Conservation (phyloP, 2,329 filamentous ascomycete genomes). For the Colletotrichum sp. region DNA sequence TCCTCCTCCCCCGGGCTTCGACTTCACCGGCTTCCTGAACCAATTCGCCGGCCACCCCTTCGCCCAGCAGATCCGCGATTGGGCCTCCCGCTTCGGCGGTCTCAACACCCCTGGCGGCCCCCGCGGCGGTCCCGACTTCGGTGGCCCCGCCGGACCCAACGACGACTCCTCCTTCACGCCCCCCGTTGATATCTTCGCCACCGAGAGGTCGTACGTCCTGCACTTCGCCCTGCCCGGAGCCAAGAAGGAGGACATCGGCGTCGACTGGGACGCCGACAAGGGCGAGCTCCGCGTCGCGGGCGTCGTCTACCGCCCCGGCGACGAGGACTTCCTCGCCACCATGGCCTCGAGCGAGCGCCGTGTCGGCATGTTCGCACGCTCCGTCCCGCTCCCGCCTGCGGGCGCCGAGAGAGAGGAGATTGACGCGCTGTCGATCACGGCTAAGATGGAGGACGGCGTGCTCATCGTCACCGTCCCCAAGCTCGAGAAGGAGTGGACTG, state of each 20-base stretch:
- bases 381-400: constrained; percentile 62
- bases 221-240: constrained; percentile 81
- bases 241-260: constrained; percentile 77
- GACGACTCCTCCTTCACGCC: constrained; percentile 58
- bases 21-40: constrained; percentile 41
- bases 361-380: constrained; percentile 77
- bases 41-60: constrained; percentile 46
- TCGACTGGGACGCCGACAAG: constrained; percentile 77
- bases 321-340: constrained; percentile 70
- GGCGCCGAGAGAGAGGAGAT: constrained; percentile 57
- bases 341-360: constrained; percentile 70
- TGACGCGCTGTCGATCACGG: constrained; percentile 70
- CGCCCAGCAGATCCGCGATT: constrained; percentile 45
- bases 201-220: constrained; percentile 66
- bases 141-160: background rate
- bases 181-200: constrained; percentile 79
- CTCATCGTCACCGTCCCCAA: constrained; percentile 80
- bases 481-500: constrained; percentile 68
- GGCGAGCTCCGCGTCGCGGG: constrained; percentile 71
- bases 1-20: constrained; percentile 28
- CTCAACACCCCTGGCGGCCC: background rate
- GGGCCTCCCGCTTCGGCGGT: constrained; percentile 25
- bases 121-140: constrained; percentile 7
- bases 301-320: constrained; percentile 73
- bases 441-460: constrained; percentile 81